phyloP scores from a whole-genome alignment of 129 eudicot genomes.

The Rutidosis leptorrhynchoides region DNA sequence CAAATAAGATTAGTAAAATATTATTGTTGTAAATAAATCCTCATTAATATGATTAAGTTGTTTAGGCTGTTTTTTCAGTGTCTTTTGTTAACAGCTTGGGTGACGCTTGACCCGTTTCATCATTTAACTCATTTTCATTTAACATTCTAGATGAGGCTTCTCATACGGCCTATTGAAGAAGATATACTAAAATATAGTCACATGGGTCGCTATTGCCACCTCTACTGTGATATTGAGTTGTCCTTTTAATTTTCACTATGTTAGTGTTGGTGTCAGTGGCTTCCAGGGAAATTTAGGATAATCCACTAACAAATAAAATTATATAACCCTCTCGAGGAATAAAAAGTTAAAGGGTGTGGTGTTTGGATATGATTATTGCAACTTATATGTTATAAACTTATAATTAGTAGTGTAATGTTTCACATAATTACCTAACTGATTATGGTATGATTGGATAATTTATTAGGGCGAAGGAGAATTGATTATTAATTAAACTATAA shows the following conservation, averaged over 20 bases:
- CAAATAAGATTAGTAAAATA: background rate
- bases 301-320: background rate
- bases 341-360: background rate
- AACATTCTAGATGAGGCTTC: background rate
- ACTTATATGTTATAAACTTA: background rate
- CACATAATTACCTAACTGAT: background rate
- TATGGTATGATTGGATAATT: background rate
- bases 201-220: background rate
- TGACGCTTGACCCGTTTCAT: background rate
- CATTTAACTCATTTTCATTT: background rate
- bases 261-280: slow-evolving; percentile 3
- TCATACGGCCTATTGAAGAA: background rate
- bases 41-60: background rate
- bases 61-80: background rate
- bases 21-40: background rate
- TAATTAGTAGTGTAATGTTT: background rate
- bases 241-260: background rate
- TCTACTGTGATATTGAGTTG: background rate
- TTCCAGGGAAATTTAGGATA: background rate
- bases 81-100: slow-evolving; percentile 1
- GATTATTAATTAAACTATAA: background rate
- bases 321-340: background rate
- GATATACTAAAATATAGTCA: background rate
- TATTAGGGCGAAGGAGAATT: background rate
- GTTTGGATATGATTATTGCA: slow-evolving; percentile 10